Base-by-base conservation (phyloP, 805 yeast genomes). In the Osmozyma mogii region DNA sequence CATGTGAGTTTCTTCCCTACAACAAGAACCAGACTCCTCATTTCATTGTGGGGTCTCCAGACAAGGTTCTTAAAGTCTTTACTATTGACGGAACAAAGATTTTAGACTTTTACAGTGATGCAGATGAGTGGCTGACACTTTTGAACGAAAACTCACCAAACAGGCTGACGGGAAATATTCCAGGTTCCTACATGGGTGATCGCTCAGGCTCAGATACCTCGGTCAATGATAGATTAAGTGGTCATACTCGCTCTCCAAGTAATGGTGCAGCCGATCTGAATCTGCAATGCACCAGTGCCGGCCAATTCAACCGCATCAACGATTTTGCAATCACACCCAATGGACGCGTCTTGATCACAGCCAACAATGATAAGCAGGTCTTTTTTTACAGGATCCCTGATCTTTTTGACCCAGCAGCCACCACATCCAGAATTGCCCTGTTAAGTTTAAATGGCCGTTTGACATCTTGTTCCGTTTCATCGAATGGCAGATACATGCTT, bases 11-110 rank as follows among this genome's bases (percentile, higher is more conserved):
- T 74, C 56, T 80, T 28, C 83, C 80, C 4, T 35, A 41, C 29
- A 35, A 37, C 11, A 30, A 32, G 10, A 30, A 30, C 12, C 24
- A 39, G 4, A 44, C 49, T 9, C 66, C 67, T 1, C 60, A 68
- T 30, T 78, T 85, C 41, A 65, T 82, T 4, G 63, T 83, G 13
- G 89, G 94, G 0, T 76, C 88, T 0, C 87, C 88, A 0, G 95
- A 83, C 48, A 75, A 77, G 37, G 78, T 55, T 4, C 45, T 64
- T 22, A 59, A 59, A 34, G 65, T 58, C 1, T 64, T 41, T 31
- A 57, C 60, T 31, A 37, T 63, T 7, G 49, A 58, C 28, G 70
- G 70, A 3, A 41, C 41, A 3, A 66, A 61, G 35, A 37, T 63
- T n/a, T 56, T 61, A 43, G 69, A 64, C 34, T 64, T 64, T 34